These are phyloP conservation scores for Juncus inflexus DNA, from an alignment of 176 grass and related monocot species.

Conservation along the genomic window DNA sequence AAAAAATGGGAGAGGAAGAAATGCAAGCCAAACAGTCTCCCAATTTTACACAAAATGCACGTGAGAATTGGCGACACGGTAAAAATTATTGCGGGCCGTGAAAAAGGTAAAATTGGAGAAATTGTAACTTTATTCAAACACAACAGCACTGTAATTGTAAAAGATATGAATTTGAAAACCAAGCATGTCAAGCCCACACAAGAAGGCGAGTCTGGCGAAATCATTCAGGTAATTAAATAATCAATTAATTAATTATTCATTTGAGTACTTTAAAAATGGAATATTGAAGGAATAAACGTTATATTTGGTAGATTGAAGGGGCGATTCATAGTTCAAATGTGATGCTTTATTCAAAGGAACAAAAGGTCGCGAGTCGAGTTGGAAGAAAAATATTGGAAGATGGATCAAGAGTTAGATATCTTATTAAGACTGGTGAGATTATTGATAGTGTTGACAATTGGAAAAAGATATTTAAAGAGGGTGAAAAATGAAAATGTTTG, in stretches of 20 bases:
- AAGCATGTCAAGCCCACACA: slow-evolving; percentile 92
- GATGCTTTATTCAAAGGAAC: slow-evolving; percentile 93
- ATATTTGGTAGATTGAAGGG: slow-evolving; percentile 58
- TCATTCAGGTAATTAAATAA: slow-evolving; percentile 54
- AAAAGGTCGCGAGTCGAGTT: slow-evolving; percentile 72
- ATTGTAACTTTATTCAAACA: slow-evolving; percentile 62
- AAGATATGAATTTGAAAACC: slow-evolving; percentile 90
- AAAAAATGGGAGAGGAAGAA: slow-evolving; percentile 88
- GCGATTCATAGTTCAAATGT: slow-evolving; percentile 96
- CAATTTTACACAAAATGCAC: slow-evolving; percentile 89
- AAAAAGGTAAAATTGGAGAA: slow-evolving; percentile 90
- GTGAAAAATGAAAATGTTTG: neutral
- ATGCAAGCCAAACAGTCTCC: slow-evolving; percentile 89
- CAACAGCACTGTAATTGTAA: slow-evolving; percentile 86
- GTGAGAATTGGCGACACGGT: slow-evolving; percentile 86
- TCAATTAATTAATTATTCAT: neutral
- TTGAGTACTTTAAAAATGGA: neutral
- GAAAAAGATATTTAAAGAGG: slow-evolving; percentile 64
- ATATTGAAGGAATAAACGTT: slow-evolving; percentile 2
- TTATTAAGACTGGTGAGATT: slow-evolving; percentile 80
- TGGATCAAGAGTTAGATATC: slow-evolving; percentile 69
- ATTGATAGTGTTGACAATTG: slow-evolving; percentile 78
- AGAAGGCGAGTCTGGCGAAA: slow-evolving; percentile 74
- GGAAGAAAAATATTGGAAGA: slow-evolving; percentile 82
- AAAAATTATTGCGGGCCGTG: slow-evolving; percentile 74